Evolutionary conservation across 192 early-diverging fungal genomes (phyloP).

Genomic region (Coemansia sp.): DNA sequence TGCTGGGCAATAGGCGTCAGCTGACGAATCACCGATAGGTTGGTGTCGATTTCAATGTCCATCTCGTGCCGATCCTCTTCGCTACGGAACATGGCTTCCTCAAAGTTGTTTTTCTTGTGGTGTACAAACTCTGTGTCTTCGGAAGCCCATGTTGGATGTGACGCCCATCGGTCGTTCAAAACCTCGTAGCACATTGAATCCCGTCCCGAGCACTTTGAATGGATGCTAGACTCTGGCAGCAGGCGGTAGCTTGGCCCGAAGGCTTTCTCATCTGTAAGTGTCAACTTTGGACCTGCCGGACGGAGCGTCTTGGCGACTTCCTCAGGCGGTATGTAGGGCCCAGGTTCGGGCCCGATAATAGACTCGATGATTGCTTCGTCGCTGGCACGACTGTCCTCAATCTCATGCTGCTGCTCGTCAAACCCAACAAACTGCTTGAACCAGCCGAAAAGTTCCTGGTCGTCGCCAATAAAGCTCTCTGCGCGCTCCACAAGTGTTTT

Average conservation of each 20-base stretch:
- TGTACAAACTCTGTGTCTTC: constrained; percentile 89
- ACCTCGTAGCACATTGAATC: constrained; percentile 92
- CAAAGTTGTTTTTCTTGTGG: constrained; percentile 89
- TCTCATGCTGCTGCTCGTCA: constrained; percentile 46
- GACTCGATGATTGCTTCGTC: constrained; percentile 51
- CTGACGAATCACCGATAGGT: constrained; percentile 84
- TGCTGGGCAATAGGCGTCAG: constrained; percentile 88
- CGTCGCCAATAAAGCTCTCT: constrained; percentile 79
- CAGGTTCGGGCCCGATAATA: constrained; percentile 40
- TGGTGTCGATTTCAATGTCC: constrained; percentile 96
- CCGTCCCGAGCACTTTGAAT: constrained; percentile 82
- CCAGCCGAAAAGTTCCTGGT: constrained; percentile 90
- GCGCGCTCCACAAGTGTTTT: constrained; percentile 84
- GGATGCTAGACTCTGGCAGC: constrained; percentile 46
- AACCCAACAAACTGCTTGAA: constrained; percentile 77
- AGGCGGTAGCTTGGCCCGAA: constrained; percentile 59
- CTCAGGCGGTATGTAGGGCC: constrained; percentile 43
- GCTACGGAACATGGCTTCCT: constrained; percentile 93
- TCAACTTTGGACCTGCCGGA: constrained; percentile 36
- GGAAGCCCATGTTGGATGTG: constrained; percentile 88
- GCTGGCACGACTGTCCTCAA: constrained; percentile 47
- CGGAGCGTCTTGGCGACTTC: constrained; percentile 52
- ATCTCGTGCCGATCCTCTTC: constrained; percentile 99
- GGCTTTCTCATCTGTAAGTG: constrained; percentile 34
- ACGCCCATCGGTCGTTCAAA: constrained; percentile 95